These are phyloP conservation scores for Entrophospora sp. DNA, from an alignment of 192 early-diverging fungal genomes.

Conservation along the genomic window DNA sequence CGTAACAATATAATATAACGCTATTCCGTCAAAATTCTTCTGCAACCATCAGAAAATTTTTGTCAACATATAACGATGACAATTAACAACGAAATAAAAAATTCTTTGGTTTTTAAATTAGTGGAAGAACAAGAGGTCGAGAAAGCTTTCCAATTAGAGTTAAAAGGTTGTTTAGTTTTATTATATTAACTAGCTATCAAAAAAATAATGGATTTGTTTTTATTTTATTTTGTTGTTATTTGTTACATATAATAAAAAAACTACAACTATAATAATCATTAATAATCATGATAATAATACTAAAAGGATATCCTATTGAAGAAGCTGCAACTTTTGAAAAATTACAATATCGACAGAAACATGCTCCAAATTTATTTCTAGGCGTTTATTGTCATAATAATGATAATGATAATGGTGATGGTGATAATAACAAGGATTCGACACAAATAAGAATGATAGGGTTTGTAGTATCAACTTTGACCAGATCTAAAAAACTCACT, in stretches of 20 bases:
- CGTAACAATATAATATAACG: too few species aligned
- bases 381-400: too few species aligned
- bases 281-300: neutral
- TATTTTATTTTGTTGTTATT: neutral
- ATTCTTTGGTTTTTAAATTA: neutral
- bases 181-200: too few species aligned
- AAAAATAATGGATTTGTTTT: neutral
- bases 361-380: slow-evolving; percentile 31
- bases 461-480: slow-evolving; percentile 52
- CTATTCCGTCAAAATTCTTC: too few species aligned
- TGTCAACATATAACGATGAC: too few species aligned
- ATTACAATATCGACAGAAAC: slow-evolving; percentile 28
- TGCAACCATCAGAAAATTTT: too few species aligned
- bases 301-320: slow-evolving; percentile 35
- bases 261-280: neutral
- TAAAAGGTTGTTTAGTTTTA: slow-evolving; percentile 7
- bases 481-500: slow-evolving; percentile 35
- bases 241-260: neutral
- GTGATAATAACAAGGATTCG: too few species aligned
- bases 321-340: slow-evolving; percentile 39
- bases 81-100: neutral
- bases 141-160: slow-evolving; percentile 15
- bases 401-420: too few species aligned
- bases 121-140: slow-evolving; percentile 1
- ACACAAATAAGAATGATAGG: too few species aligned